Base-by-base conservation (phyloP, 108 stramenopile genomes). In the Epipyxis sp. region DNA sequence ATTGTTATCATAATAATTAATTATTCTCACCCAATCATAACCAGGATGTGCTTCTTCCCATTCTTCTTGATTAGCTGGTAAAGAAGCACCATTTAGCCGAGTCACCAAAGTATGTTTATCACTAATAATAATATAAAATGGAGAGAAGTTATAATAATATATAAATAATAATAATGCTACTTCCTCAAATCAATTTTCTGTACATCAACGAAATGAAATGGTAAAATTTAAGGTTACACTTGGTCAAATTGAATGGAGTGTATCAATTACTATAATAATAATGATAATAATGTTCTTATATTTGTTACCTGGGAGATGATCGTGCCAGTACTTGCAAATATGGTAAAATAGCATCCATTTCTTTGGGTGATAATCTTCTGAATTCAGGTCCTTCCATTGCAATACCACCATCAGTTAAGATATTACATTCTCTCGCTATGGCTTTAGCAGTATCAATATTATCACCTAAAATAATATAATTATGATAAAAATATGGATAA, bases 401-500 rank as follows among this genome's bases (percentile, higher is more conserved):
- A 0, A 83, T 6, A 27, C 80, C 80, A 0, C 83, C 83, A 27
- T 76, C 80, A 42, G 80, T 78, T n/a, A 86, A 77, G 82, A 88
- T 88, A 58, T 86, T 86, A 1, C 87, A 87, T 77, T 87, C 79
- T 13, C 87, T 85, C 1, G 97, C 95, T 79, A 98, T 97, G 59
- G 93, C 93, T 27, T 91, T 92, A 39, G 98, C 98, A 3, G 98
- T 98, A 45, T 87, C 88, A 13, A 92, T 91, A 80, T 90, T 93
- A 85, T 98, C 96, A 29, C 98, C n/a, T n/a, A n/a, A n/a, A n/a
- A n/a, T n/a, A n/a, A n/a, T n/a, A n/a, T n/a, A n/a, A n/a, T n/a
- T n/a, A n/a, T n/a, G n/a, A n/a, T n/a, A n/a, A n/a, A n/a, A n/a
- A n/a, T n/a, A n/a, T n/a, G n/a, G n/a, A n/a, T n/a, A n/a, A n/a